These are phyloP conservation scores for Globisporangium recalcitrans DNA, from an alignment of 352 stramenopile species.

Conservation along the genomic window DNA sequence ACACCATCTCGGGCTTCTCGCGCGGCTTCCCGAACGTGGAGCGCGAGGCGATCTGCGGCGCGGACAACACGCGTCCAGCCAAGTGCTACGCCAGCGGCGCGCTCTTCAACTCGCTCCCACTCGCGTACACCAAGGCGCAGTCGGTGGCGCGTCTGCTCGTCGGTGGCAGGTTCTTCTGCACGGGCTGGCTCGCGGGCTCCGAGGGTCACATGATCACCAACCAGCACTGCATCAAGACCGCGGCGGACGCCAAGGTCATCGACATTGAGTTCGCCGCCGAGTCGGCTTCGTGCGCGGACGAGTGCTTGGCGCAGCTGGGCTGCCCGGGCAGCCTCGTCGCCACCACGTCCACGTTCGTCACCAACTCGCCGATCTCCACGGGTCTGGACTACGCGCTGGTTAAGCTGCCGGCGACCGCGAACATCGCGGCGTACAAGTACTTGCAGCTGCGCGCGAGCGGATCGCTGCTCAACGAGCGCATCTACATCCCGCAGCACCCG, in stretches of 20 bases:
- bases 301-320: constrained; percentile 35
- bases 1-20: constrained; percentile 38
- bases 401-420: neutral
- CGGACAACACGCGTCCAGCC: constrained; percentile 44
- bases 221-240: constrained; percentile 49
- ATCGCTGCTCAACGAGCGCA: neutral
- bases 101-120: constrained; percentile 22
- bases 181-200: constrained; percentile 55
- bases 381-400: constrained; percentile 47
- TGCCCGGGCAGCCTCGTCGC: constrained; percentile 44
- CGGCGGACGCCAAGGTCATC: constrained; percentile 22
- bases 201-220: constrained; percentile 71
- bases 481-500: neutral
- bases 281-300: constrained; percentile 36
- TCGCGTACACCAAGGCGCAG: constrained; percentile 35
- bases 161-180: constrained; percentile 44
- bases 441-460: neutral
- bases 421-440: neutral
- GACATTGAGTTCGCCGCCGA: constrained; percentile 65
- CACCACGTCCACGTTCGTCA: constrained; percentile 40
- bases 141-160: constrained; percentile 58
- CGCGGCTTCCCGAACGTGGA: constrained; percentile 27
- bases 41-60: constrained; percentile 40
- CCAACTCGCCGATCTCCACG: constrained; percentile 17
- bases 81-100: constrained; percentile 38